A percentile compares a stretch with the other conserved stretches of the same genome.
phyloP scores from a whole-genome alignment of 2,329 filamentous ascomycete species.

The Pestalotiopsis sp. region DNA sequence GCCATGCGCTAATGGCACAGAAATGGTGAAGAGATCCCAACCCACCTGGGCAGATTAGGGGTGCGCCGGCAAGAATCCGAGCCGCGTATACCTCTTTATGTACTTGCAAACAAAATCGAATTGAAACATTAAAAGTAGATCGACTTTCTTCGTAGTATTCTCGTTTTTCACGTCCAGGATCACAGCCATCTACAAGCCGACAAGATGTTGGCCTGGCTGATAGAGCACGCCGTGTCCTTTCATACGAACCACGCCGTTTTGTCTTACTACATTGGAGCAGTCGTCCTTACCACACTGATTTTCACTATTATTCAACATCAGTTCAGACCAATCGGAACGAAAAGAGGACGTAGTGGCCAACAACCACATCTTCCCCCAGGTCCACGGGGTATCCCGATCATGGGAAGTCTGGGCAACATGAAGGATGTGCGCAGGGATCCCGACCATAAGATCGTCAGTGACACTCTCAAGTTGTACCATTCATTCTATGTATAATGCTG shows the following conservation, averaged over 20 bases:
- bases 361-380: neutral
- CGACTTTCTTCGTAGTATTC: neutral
- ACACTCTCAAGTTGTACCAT: neutral
- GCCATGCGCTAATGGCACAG: neutral
- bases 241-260: neutral
- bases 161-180: neutral
- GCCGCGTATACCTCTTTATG: no score
- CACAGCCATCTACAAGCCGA: neutral
- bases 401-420: neutral
- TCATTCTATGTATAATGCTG: neutral
- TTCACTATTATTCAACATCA: neutral
- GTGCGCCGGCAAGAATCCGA: no score
- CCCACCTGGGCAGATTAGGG: no score
- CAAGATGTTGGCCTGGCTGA: neutral
- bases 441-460: neutral
- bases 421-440: neutral
- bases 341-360: neutral
- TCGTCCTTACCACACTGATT: neutral
- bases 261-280: neutral
- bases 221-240: neutral
- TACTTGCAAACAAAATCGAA: neutral
- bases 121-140: neutral
- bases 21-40: neutral
- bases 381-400: neutral
- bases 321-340: neutral